phyloP scores from a whole-genome alignment of 192 early-diverging fungal species.

The Endogone sp. region DNA sequence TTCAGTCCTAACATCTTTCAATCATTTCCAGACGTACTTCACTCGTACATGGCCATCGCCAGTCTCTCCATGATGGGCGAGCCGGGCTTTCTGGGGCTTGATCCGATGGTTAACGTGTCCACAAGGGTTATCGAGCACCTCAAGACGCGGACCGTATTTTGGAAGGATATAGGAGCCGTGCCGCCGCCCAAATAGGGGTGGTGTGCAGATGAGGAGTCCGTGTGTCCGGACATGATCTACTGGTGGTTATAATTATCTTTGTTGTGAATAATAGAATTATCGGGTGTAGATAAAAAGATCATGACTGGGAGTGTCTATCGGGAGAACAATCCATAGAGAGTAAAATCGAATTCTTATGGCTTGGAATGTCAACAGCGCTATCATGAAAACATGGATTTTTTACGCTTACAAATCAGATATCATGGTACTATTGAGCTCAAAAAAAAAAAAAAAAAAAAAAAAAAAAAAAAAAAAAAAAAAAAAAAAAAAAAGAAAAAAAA shows the following conservation, averaged over 20 bases:
- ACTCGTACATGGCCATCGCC: conserved; percentile 83
- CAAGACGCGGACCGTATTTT: conserved; percentile 32
- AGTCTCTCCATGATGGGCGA: conserved; percentile 55
- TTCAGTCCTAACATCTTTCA: conserved; percentile 1
- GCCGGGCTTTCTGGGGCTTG: conserved; percentile 42
- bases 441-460: conserved; percentile 8
- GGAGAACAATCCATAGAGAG: no score
- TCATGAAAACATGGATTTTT: not conserved
- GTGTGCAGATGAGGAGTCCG: no score
- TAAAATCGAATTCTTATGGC: no score
- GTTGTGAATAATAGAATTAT: no score
- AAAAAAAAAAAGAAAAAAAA: not conserved
- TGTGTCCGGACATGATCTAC: no score
- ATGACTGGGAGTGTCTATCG: no score
- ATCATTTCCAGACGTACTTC: conserved; percentile 60
- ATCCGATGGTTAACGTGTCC: conserved; percentile 55
- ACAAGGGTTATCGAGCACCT: conserved; percentile 28
- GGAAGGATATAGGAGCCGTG: conserved; percentile 9
- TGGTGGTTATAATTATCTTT: no score
- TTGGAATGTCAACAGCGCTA: no score
- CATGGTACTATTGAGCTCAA: not conserved
- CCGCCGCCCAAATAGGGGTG: not conserved
- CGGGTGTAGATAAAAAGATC: no score
- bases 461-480: conserved; percentile 2
- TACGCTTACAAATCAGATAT: not conserved